Conservation (phyloP, 495 filamentous ascomycete species). For the Podospora didyma region DNA sequence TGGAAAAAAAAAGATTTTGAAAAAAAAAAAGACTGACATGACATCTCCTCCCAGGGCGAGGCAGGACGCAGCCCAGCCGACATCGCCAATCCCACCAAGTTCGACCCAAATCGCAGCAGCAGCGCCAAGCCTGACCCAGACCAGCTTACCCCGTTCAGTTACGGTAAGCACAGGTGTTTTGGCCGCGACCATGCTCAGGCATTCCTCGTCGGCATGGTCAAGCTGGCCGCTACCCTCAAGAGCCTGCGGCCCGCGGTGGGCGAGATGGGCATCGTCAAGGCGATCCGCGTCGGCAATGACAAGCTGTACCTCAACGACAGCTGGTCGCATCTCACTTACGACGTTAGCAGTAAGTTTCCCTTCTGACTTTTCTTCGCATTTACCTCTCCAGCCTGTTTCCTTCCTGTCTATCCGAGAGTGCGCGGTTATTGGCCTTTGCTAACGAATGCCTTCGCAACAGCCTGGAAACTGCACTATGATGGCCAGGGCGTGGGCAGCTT, state of each 20-base stretch:
- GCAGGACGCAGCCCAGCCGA: conserved; percentile 22
- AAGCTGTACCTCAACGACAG: conserved; percentile 35
- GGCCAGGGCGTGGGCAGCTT: conserved; percentile 7
- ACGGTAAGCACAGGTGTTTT: conserved; percentile 32
- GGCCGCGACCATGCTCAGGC: conserved; percentile 20
- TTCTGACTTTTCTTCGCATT: no score
- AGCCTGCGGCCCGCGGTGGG: conserved; percentile 33
- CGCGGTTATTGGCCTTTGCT: background rate
- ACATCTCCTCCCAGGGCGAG: conserved; percentile 18
- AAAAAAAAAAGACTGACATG: no score
- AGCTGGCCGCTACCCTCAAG: conserved; percentile 31
- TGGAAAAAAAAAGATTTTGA: no score
- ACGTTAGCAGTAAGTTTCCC: conserved; percentile 21
- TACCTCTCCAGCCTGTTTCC: no score
- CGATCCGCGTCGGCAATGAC: conserved; percentile 26
- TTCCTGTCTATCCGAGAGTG: background rate
- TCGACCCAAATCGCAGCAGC: no score
- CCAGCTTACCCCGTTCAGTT: conserved; percentile 19
- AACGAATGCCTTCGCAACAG: background rate
- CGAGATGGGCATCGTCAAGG: conserved; percentile 33
- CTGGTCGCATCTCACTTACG: conserved; percentile 34
- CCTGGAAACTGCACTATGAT: conserved; percentile 14
- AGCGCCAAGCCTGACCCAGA: background rate
- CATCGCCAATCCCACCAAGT: conserved; percentile 13
- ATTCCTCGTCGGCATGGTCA: conserved; percentile 27